Base-by-base conservation (phyloP, 2,329 filamentous ascomycete genomes). In the Botryotinia convoluta region DNA sequence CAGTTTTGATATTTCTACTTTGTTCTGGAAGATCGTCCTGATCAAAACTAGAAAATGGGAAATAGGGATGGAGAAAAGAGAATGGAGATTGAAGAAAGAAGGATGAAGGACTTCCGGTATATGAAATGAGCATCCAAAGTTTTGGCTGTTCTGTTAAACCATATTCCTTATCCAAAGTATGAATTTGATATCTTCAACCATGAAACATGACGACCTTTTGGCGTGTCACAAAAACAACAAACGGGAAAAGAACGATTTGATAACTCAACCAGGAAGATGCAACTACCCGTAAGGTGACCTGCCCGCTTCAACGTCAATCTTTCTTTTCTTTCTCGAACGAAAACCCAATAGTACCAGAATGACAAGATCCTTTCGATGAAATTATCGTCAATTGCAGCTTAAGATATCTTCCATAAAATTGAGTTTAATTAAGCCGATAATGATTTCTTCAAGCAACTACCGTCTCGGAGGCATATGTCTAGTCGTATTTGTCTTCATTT, bases 381-480 rank as follows among this genome's bases (percentile, higher is more conserved):
- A 57, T 57, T 20, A 42, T 8, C 7, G 18, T 44, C 65, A 32
- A 37, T 26, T 57, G 9, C 54, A 45, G 26, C 32, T 70, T 37
- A 39, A 45, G 22, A 45, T 18, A n/a, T 62, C 29, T 48, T 69
- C 32, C 51, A 32, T 14, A 22, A 14, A 60, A 12, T 60, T 18
- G 14, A 59, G 48, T 32, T 9, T 12, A 35, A 12, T 60, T 29
- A 14, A 59, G 48, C 9, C 20, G 39, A 39, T n/a, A n/a, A 72
- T 68, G 62, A 42, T 72, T 18, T 35, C 71, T 60, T 72, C 63
- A 10, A 68, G 71, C 54, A 48, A 44, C 32, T 72, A 48, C 26
- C 71, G 71, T 39, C 29, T 72, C 16, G 71, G 39, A 42, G 62
- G 51, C 57, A 45, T 72, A 29, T 42, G 51, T 51, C 51, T 72